A percentile compares a stretch with the other conserved stretches of the same genome.
Conservation (phyloP, 371 early-diverging fungal species). For the Circinella minor region DNA sequence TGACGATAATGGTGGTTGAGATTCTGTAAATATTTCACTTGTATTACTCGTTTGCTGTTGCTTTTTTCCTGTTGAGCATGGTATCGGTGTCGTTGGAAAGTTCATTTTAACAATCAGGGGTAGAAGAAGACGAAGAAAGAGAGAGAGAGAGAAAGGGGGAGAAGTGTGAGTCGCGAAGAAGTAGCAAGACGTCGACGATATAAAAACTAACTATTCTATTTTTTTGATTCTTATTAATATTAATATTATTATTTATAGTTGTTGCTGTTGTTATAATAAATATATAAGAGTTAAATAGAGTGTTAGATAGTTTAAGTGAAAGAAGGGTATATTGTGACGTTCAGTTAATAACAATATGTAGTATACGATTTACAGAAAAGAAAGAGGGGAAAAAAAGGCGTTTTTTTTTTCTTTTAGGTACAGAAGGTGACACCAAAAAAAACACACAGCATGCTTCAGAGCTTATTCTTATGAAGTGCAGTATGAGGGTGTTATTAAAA, state of each 20-base stretch:
- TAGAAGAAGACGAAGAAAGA: neutral
- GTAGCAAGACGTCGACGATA: neutral
- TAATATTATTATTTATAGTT: no score
- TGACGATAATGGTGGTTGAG: neutral
- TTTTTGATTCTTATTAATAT: no score
- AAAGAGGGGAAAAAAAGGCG: no score
- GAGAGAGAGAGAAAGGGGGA: neutral
- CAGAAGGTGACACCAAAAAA: neutral
- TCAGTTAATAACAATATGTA: no score
- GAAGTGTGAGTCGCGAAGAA: neutral
- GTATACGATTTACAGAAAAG: no score
- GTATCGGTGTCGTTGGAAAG: constrained; percentile 17
- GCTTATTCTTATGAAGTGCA: no score
- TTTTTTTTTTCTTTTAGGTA: neutral
- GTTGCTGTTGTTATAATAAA: no score
- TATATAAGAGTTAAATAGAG: no score
- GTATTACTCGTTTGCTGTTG: constrained; percentile 8
- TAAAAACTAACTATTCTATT: neutral
- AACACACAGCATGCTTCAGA: neutral
- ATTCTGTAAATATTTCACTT: neutral
- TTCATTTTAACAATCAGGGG: constrained; percentile 10
- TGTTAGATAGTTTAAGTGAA: no score
- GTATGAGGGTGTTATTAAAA: no score
- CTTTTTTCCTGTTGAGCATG: constrained; percentile 12
- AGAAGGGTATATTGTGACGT: no score